Evolutionary conservation across 2,329 filamentous ascomycete genomes (phyloP), one percentile per base, ranked within the genome.

Genomic region (Drechslerella stenobrocha): DNA sequence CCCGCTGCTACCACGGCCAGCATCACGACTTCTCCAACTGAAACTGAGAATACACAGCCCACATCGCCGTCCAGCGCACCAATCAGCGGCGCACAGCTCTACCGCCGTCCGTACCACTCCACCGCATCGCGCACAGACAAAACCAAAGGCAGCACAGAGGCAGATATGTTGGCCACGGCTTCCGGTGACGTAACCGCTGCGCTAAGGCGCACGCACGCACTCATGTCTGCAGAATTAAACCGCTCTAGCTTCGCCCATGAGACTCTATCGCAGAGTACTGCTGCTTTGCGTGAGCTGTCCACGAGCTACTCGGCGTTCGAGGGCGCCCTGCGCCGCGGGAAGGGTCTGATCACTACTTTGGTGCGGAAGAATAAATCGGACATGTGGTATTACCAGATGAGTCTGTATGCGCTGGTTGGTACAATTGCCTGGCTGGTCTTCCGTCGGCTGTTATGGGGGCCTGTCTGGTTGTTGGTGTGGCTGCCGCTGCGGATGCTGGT

Each of bases 341-440:
- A 84, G 70, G 86, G 85, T 57, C 80, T 98, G 15, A 83, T 96
- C 5, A 84, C 84, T 4, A 89, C 89, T 15, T 80, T 98, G 45
- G 79, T 97, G 46, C 84, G 84, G 69, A 93, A 89, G 70, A 90
- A 95, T 75, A 98, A 98, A 81, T 93, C 87, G 71, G 93, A 98
- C 75, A 96, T 91, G 1, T 98, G 93, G 93, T 98, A 98, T 75
- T 82, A 98, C 30, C 88, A 93, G 77, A 95, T 89, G 34, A 85
- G 91, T 1, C 85, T 97, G 71, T 95, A 91, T 75, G 81, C 96
- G 72, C 82, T 97, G 13, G 74, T 87, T 20, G 83, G 79, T 3
- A 96, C 90, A 0, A 84, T 91, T 40, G 81, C 80, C 26, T 98
- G 93, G 93, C 81, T 98, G 5, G 75, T 96, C 4, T 96, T 95